Percentiles rank a stretch among this genome's conserved stretches.
phyloP scores from a whole-genome alignment of 805 yeast genomes.

The Saturnispora sanitii region DNA sequence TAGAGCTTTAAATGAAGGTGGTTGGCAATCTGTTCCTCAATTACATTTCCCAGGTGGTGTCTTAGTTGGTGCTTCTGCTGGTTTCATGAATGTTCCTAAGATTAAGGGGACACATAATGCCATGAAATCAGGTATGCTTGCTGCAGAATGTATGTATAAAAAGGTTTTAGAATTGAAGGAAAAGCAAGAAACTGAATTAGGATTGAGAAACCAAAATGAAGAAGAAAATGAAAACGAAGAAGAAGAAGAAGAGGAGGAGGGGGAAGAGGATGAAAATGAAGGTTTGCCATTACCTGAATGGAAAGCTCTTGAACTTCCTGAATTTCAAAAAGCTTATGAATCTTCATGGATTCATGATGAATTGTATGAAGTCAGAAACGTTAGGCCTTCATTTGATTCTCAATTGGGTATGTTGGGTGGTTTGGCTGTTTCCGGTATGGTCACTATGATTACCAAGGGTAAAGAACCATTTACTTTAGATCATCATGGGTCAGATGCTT shows the following conservation, averaged over 20 bases:
- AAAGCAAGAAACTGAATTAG: constrained; percentile 31
- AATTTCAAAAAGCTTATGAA: constrained; percentile 56
- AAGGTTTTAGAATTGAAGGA: constrained; percentile 38
- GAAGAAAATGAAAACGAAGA: constrained; percentile 18
- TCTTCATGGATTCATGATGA: constrained; percentile 84
- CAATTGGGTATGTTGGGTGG: constrained; percentile 78
- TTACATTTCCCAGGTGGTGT: constrained; percentile 94
- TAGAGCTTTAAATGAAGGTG: constrained; percentile 95
- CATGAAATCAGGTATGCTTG: constrained; percentile 89
- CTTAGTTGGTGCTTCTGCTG: constrained; percentile 91
- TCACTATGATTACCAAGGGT: constrained; percentile 72
- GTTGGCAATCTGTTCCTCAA: constrained; percentile 85
- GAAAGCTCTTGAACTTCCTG: constrained; percentile 39
- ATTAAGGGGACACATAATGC: constrained; percentile 98
- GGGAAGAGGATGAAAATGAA: constrained; percentile 33
- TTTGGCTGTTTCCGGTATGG: constrained; percentile 71
- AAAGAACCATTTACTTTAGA: constrained; percentile 80
- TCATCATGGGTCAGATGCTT: constrained; percentile 60
- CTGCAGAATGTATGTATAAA: constrained; percentile 72
- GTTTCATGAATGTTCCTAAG: constrained; percentile 94
- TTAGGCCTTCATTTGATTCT: constrained; percentile 81
- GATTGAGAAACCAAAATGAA: constrained; percentile 25
- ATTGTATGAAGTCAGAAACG: constrained; percentile 74
- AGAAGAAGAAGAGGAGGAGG: constrained; percentile 33
- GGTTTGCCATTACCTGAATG: constrained; percentile 27